Percentiles rank a stretch among this genome's conserved stretches.
Evolutionary conservation across 352 stramenopile species (phyloP).

Genomic region (Pythium apleroticum): DNA sequence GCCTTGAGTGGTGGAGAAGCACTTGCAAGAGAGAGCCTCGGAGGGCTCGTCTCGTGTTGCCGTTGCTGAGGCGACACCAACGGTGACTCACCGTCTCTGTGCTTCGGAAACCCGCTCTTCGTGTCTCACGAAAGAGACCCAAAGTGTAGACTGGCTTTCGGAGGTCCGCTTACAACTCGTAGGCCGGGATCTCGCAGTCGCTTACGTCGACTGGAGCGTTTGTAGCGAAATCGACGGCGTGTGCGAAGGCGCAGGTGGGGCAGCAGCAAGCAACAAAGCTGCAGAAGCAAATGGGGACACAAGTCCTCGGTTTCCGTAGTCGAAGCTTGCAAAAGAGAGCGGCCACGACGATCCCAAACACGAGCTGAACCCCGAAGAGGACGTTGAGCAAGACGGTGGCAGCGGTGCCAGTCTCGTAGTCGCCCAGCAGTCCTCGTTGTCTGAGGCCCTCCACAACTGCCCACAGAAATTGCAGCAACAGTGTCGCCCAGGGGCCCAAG

Average conservation of each 20-base stretch:
- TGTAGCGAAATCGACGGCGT: not conserved
- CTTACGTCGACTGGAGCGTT: too few relatives aligned
- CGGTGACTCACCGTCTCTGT: too few relatives aligned
- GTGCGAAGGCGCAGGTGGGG: not conserved
- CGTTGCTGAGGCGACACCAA: too few relatives aligned
- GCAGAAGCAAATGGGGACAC: not conserved
- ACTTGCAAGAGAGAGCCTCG: too few relatives aligned
- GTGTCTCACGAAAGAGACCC: too few relatives aligned
- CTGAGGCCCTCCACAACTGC: not conserved
- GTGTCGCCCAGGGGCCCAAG: not conserved
- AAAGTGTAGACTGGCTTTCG: too few relatives aligned
- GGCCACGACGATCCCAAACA: not conserved
- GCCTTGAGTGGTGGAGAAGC: too few relatives aligned
- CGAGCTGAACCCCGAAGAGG: not conserved
- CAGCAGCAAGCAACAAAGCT: not conserved
- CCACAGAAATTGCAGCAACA: not conserved
- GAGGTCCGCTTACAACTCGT: too few relatives aligned
- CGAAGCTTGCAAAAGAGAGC: not conserved
- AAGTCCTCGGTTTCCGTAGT: not conserved
- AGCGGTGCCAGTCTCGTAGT: not conserved
- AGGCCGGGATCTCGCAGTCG: not conserved
- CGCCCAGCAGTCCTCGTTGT: not conserved
- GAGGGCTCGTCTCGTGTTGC: too few relatives aligned
- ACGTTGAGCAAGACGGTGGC: not conserved
- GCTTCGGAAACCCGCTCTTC: too few relatives aligned